Evolutionary conservation across 2,329 filamentous ascomycete species (phyloP).

Genomic region (Alternaria sp.): DNA sequence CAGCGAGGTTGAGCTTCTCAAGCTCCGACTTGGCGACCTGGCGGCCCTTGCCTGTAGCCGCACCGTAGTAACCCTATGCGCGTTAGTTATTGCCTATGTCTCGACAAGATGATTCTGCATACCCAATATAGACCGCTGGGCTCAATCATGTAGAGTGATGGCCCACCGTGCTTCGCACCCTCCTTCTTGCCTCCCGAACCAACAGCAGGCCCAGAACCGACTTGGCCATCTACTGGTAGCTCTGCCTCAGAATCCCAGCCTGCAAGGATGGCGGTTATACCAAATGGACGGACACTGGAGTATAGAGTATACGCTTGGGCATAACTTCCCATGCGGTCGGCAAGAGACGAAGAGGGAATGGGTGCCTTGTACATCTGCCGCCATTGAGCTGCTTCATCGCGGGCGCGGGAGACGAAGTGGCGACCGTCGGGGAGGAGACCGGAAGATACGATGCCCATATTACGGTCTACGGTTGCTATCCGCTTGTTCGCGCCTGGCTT

Average conservation of each 20-base stretch:
- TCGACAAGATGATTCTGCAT: slow-evolving; percentile 30
- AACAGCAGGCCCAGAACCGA: slow-evolving; percentile 78
- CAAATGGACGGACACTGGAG: slow-evolving; percentile 94
- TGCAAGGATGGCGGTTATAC: slow-evolving; percentile 91
- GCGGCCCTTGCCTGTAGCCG: slow-evolving; percentile 94
- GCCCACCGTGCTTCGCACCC: slow-evolving; percentile 81
- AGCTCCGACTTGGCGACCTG: slow-evolving; percentile 98
- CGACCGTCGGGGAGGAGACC: slow-evolving; percentile 94
- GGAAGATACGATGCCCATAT: slow-evolving; percentile 91
- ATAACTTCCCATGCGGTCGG: slow-evolving; percentile 92
- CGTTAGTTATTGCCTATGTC: slow-evolving; percentile 6
- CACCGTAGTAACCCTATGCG: slow-evolving; percentile 89
- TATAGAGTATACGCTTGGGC: slow-evolving; percentile 98
- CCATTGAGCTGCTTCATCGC: slow-evolving; percentile 92
- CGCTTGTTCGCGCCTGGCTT: slow-evolving; percentile 96
- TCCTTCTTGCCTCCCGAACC: slow-evolving; percentile 85
- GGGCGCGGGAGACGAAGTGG: slow-evolving; percentile 92
- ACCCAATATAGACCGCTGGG: slow-evolving; percentile 95
- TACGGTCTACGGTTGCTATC: slow-evolving; percentile 92
- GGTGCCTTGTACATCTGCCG: slow-evolving; percentile 93
- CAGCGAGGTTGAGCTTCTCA: slow-evolving; percentile 91
- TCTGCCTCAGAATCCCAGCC: slow-evolving; percentile 93
- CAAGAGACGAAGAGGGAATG: slow-evolving; percentile 86
- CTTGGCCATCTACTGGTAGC: slow-evolving; percentile 86
- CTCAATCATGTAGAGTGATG: slow-evolving; percentile 98